Evolutionary conservation across 2,329 filamentous ascomycete species (phyloP), one percentile per base, ranked within the genome.

Genomic region (Chrysoporthe cubensis): DNA sequence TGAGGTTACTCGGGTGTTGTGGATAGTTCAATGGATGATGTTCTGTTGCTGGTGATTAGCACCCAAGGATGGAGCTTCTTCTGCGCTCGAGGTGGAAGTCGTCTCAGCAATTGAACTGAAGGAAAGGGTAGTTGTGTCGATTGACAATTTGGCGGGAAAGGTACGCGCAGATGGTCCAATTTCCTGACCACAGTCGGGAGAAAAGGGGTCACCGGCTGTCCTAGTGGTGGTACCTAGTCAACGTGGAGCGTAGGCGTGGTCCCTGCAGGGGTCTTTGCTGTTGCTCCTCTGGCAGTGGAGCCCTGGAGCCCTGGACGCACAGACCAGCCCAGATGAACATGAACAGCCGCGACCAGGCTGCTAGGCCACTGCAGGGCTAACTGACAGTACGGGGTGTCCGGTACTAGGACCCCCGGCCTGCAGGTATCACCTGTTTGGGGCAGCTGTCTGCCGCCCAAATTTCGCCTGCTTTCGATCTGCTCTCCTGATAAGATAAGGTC

Each of bases 101-200:
- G 42, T 46, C n/a, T 18, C 56, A 34, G 54, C 52, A 58, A 50
- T 21, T 58, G 26, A 21, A 46, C 42, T 48, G 52, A 8, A 50
- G 40, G 54, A 58, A 48, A 48, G 54, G 56, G 50, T 32, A 34
- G 52, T 32, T 34, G 62, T 64, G 40, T 56, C 62, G 52, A 32
- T 56, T 57, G 42, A 37, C 52, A 42, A 63, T 42, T 43, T 63
- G 48, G 54, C 42, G 43, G 63, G 54, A 56, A n/a, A 65, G 42
- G 63, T 65, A 46, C 56, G 54, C 42, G 63, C 32, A 65, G 63
- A 65, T 65, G 63, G 59, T 44, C 52, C 63, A 65, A 65, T 65
- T 65, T 65, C 63, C 63, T 65, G 50, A 40, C 43, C 59, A 61
- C 42, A 16, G 54, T 37, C 18, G 44, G 62, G 40, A 48, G 63